A percentile compares a stretch with the other conserved stretches of the same genome.
Evolutionary conservation across 2,329 filamentous ascomycete species (phyloP).

Genomic region (Pyrenochaeta sp.): DNA sequence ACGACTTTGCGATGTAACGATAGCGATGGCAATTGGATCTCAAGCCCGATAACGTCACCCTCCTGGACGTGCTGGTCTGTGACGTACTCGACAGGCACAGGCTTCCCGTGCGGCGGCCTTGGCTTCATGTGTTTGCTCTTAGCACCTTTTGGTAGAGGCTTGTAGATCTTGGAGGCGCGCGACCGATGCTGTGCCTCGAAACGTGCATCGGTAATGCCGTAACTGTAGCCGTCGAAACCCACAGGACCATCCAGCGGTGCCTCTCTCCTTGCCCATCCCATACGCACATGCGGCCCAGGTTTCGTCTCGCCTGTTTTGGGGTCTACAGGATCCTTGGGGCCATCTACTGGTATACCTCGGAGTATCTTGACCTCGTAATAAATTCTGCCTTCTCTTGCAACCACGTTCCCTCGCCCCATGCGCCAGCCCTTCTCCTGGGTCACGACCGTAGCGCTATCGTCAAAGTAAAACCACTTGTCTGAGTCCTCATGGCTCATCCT

Average conservation of each 20-base stretch:
- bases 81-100: slow-evolving; percentile 54
- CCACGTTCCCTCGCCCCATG: slow-evolving; percentile 89
- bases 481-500: slow-evolving; percentile 94
- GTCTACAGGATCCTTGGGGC: slow-evolving; percentile 49
- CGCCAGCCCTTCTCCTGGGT: slow-evolving; percentile 94
- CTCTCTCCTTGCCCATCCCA: slow-evolving; percentile 86
- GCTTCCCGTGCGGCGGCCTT: slow-evolving; percentile 44
- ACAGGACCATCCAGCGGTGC: slow-evolving; percentile 84
- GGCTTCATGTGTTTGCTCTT: slow-evolving; percentile 53
- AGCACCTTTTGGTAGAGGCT: slow-evolving; percentile 47
- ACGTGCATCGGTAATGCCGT: slow-evolving; percentile 86
- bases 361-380: slow-evolving; percentile 96
- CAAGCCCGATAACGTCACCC: slow-evolving; percentile 92
- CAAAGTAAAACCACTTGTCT: slow-evolving; percentile 82
- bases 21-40: slow-evolving; percentile 89
- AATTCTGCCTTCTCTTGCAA: slow-evolving; percentile 85
- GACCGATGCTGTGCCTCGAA: slow-evolving; percentile 95
- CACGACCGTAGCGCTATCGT: slow-evolving; percentile 76
- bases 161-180: slow-evolving; percentile 84
- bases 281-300: slow-evolving; percentile 72
- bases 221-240: slow-evolving; percentile 91
- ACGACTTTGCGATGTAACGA: slow-evolving; percentile 88
- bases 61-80: slow-evolving; percentile 80
- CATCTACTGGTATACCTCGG: slow-evolving; percentile 69
- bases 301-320: slow-evolving; percentile 47